phyloP scores from a whole-genome alignment of 805 yeast genomes.

The Yarrowia divulgata region DNA sequence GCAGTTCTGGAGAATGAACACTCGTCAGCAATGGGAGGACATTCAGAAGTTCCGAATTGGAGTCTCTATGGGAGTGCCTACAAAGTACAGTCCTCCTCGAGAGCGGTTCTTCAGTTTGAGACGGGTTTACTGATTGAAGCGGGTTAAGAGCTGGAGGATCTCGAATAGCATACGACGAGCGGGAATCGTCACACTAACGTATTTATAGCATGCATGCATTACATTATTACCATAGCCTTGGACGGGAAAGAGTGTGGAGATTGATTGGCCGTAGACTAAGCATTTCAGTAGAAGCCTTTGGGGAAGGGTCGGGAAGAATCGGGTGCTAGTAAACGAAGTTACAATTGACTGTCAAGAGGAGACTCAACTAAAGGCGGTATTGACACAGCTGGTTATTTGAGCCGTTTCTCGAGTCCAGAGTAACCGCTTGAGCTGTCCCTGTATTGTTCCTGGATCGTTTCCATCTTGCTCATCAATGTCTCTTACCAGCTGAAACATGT shows the following conservation, averaged over 20 bases:
- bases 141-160: neutral
- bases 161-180: constrained; percentile 1
- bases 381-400: too few relatives aligned
- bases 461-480: too few relatives aligned
- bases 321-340: too few relatives aligned
- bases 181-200: constrained; percentile 20
- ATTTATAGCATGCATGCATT: constrained; percentile 18
- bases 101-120: constrained; percentile 21
- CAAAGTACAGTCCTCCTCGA: constrained; percentile 26
- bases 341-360: too few relatives aligned
- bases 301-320: neutral
- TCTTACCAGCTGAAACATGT: neutral
- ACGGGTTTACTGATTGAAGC: neutral
- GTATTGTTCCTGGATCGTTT: too few relatives aligned
- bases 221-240: too few relatives aligned
- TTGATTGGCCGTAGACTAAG: neutral
- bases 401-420: too few relatives aligned
- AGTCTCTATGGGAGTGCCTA: neutral
- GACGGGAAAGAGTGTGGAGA: too few relatives aligned
- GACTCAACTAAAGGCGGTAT: too few relatives aligned
- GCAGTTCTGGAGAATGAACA: constrained; percentile 36
- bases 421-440: too few relatives aligned
- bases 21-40: constrained; percentile 23
- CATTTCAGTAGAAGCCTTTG: neutral
- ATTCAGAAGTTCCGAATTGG: constrained; percentile 26